Conservation (phyloP, 2,329 filamentous ascomycete species). For the Xylaria sp. region DNA sequence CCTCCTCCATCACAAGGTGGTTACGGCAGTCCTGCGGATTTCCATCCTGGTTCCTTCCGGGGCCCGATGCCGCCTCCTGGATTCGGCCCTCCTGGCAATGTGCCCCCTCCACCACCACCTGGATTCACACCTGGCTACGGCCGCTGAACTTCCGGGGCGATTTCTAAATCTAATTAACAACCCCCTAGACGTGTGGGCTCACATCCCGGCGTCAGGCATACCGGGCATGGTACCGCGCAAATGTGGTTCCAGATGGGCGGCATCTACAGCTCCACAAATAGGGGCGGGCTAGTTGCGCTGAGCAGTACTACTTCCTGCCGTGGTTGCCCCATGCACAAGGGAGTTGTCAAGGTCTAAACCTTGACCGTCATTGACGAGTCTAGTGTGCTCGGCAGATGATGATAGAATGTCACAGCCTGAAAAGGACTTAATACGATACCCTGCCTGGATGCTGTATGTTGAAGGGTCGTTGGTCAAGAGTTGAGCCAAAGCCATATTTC, state of each 20-base stretch:
- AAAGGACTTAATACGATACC: not conserved
- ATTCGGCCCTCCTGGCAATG: slow-evolving; percentile 43
- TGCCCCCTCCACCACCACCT: slow-evolving; percentile 33
- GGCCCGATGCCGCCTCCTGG: slow-evolving; percentile 49
- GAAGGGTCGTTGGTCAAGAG: not conserved
- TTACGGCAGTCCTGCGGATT: slow-evolving; percentile 66
- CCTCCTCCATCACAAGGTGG: slow-evolving; percentile 71
- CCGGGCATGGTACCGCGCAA: too few species aligned
- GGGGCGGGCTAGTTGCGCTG: not conserved
- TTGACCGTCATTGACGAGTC: not conserved
- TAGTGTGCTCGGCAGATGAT: not conserved
- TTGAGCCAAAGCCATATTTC: not conserved
- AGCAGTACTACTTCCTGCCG: not conserved
- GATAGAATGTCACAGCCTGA: not conserved
- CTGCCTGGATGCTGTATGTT: not conserved
- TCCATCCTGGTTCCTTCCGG: slow-evolving; percentile 49
- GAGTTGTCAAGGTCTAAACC: not conserved
- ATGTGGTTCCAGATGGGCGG: too few species aligned
- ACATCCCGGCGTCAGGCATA: too few species aligned
- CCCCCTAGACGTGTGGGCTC: not conserved
- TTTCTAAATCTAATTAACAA: not conserved
- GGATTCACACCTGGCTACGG: slow-evolving; percentile 35
- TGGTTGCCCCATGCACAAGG: not conserved
- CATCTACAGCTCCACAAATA: not conserved
- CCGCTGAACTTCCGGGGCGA: slow-evolving; percentile 21